Conservation (phyloP, 1,284 basidiomycete species). For the Sporisorium scitamineum region DNA sequence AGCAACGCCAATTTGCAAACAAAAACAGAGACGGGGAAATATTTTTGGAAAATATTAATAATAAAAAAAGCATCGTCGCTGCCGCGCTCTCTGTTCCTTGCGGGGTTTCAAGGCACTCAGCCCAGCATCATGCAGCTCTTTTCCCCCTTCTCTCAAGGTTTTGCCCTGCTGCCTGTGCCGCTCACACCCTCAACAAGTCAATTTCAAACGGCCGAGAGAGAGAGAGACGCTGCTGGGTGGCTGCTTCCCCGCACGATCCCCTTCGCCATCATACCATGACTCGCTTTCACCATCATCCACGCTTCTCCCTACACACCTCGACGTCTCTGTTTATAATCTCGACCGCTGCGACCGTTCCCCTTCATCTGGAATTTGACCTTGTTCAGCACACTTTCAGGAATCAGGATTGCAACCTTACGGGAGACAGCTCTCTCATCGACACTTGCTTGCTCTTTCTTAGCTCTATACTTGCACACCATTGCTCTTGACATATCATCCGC, state of each 20-base stretch:
- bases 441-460: not conserved
- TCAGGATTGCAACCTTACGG: not conserved
- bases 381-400: not conserved
- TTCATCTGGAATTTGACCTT: not conserved
- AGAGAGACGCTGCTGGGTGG: not conserved
- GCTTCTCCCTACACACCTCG: not conserved
- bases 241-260: slow-evolving; percentile 19
- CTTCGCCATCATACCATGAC: slow-evolving; percentile 7
- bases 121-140: slow-evolving; percentile 18
- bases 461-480: not conserved
- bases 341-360: not conserved
- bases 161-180: not conserved
- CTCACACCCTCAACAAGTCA: no score
- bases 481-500: not conserved
- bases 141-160: no score
- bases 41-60: not conserved
- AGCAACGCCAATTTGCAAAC: not conserved
- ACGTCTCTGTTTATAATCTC: not conserved
- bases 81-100: slow-evolving; percentile 4
- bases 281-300: not conserved
- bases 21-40: slow-evolving; percentile 17
- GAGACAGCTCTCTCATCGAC: not conserved
- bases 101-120: slow-evolving; percentile 13
- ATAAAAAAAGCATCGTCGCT: slow-evolving; percentile 7
- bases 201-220: no score